Base-by-base conservation (phyloP, 2,329 filamentous ascomycete species). In the Stagonosporopsis rhizophila region DNA sequence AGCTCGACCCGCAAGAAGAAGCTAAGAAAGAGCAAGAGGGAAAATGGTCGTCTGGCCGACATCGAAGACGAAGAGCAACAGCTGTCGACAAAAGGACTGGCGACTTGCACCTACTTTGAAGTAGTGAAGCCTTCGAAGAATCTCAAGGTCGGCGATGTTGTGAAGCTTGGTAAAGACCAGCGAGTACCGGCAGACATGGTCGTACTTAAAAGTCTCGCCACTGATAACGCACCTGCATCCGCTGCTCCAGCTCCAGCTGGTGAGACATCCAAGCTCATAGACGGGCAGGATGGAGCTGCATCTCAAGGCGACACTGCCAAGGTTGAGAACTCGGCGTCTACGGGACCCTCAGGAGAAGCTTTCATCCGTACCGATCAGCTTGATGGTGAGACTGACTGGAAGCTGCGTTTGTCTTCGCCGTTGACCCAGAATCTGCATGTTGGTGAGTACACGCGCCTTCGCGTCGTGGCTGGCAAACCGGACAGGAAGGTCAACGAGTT, bases 301-400 rank as follows among this genome's bases (percentile, higher is more conserved):
- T 6, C 69, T 34, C 54, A 64, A 12, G 56, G 56, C n/a, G 51
- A 61, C 9, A 14, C 60, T 1, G 30, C 56, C 17, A 66, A 65
- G 28, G 56, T 54, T 6, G 66, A 71, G 22, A 60, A 32, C 35
- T 45, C 61, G 14, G 40, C 59, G 22, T 62, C 62, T 11, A 62
- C 64, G 32, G 70, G 71, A 14, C 74, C 83, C n/a, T 82, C 83
- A 23, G 92, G 92, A 25, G 96, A 99, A 77, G 94, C 94, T 0
- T 99, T 99, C 70, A 98, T 99, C 71, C 86, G 95, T 58, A 99
- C 96, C 2, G 95, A 99, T 75, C 95, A 99, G 73, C 83, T 99
- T 9, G 95, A 99, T 70, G 95, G 95, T 66, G 95, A 99, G 78
- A 99, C 95, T 0, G 95, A 99, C 72, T 99, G 95, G 96, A 99